A percentile compares a stretch with the other conserved stretches of the same genome.
Evolutionary conservation across 2,329 filamentous ascomycete species (phyloP).

Genomic region (Trichophyton benhamiae): DNA sequence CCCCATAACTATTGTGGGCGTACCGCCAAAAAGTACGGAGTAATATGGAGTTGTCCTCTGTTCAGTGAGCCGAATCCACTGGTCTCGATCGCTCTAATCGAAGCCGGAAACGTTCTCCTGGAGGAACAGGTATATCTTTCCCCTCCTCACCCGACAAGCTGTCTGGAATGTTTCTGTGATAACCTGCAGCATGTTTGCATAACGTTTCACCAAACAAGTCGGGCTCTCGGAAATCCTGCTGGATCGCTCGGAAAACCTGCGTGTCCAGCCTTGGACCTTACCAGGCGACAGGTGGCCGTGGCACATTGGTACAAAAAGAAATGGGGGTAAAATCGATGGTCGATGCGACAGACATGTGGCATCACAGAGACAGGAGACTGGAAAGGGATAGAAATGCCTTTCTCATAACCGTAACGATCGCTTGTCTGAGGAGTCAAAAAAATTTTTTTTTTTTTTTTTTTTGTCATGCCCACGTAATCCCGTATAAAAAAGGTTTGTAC

Average conservation of each 20-base stretch:
- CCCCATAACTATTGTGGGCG: not conserved
- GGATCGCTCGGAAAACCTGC: not conserved
- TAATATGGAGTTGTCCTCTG: not conserved
- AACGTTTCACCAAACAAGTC: not conserved
- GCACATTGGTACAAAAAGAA: not conserved
- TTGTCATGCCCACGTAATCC: not conserved
- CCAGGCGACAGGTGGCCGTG: not conserved
- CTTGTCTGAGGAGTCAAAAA: not conserved
- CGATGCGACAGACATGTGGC: slow-evolving; percentile 1
- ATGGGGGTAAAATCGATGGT: not conserved
- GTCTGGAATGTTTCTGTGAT: not conserved
- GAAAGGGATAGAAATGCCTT: not conserved
- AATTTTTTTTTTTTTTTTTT: not conserved
- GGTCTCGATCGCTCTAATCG: not conserved
- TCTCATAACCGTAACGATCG: not conserved
- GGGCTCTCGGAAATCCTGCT: not conserved
- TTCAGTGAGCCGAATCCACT: not conserved
- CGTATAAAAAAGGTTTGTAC: not conserved
- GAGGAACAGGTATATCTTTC: not conserved
- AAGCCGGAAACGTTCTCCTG: not conserved
- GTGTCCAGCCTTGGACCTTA: not conserved
- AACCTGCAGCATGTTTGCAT: not conserved
- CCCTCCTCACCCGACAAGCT: not conserved
- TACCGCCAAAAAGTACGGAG: not conserved
- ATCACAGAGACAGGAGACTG: not conserved